Evolutionary conservation across 208 protist species (phyloP), one percentile per base, ranked within the genome.

Genomic region (Angomonas ambiguus): DNA sequence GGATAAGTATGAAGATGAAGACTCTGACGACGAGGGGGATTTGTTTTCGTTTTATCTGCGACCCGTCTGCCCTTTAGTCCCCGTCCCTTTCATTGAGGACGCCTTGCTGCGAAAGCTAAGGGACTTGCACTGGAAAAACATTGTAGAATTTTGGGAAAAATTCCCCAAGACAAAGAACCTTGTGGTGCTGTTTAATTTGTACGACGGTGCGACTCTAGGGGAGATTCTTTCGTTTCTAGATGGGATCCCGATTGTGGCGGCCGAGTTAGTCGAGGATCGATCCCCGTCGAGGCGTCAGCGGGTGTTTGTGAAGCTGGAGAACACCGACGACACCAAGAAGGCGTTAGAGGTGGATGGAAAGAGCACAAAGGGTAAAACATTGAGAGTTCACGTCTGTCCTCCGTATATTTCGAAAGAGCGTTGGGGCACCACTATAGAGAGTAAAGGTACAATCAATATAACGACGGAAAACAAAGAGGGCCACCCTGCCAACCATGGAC

Each of bases 1-100:
- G 45, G 88, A 94, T 62, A 83, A 79, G 68, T 94, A 94, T 72
- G 88, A 94, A 58, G 88, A 94, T 64, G 88, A 94, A 60, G 88
- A 94, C 71, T 87, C 80, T 6, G 88, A 94, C 67, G 88, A 94
- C 69, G 85, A 94, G 38, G 80, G 83, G 24, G 85, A 87, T 49
- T 35, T 90, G 6, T 69, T 94, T n/a, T 83, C 81, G 0, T 94
- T 94, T 67, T 73, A 84, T 55, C 76, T 94, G 45, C 88, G 88
- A 2, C 88, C 88, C 24, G 82, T 94, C 13, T 49, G 74, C 5
- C 85, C 85, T 27, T 75, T 91, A 0, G 76, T 88, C 1, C 67
- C 74, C 13, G 86, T 94, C 24, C 88, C 88, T 11, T 86, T 67
- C 49, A 76, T 94, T 18, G 88, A 94, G 71, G 88, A 94, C 58